Evolutionary conservation across 2,329 filamentous ascomycete species (phyloP).

Genomic region (Cryphonectria carpinicola): DNA sequence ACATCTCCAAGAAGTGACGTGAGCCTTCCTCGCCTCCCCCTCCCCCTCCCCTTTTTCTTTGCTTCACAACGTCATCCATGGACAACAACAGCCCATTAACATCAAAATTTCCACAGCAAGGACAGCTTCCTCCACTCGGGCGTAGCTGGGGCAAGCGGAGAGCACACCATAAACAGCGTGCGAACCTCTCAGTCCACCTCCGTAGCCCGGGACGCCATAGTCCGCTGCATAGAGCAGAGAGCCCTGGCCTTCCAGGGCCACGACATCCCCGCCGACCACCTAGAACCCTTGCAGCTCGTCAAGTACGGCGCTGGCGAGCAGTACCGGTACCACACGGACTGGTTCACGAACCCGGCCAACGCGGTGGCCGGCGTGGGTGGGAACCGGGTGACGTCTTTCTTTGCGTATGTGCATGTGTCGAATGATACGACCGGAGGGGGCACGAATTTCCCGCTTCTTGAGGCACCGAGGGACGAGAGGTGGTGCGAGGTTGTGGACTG

Average conservation of each 20-base stretch:
- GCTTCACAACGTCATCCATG: not conserved
- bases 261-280: constrained; percentile 38
- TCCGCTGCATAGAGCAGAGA: constrained; percentile 44
- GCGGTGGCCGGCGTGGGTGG: constrained; percentile 40
- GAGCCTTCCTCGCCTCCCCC: not conserved
- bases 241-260: constrained; percentile 45
- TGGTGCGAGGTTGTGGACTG: constrained; percentile 47
- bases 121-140: constrained; percentile 43
- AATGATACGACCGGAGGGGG: constrained; percentile 45
- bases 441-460: constrained; percentile 45
- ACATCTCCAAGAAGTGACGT: constrained; percentile 35
- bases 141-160: constrained; percentile 38
- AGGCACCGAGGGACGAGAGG: constrained; percentile 38
- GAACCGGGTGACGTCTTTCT: constrained; percentile 45
- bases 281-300: constrained; percentile 46
- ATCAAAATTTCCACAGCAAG: constrained; percentile 34
- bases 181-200: constrained; percentile 45
- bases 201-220: constrained; percentile 40
- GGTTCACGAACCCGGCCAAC: constrained; percentile 42
- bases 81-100: not conserved
- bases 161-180: constrained; percentile 36
- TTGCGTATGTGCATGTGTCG: constrained; percentile 44
- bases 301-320: constrained; percentile 43
- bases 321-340: constrained; percentile 48
- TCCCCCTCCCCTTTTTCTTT: not conserved